Percentiles rank a stretch among this genome's conserved stretches.
These are phyloP conservation scores for Colletotrichum phormii DNA, from an alignment of 2,329 filamentous ascomycete species.

Conservation along the genomic window DNA sequence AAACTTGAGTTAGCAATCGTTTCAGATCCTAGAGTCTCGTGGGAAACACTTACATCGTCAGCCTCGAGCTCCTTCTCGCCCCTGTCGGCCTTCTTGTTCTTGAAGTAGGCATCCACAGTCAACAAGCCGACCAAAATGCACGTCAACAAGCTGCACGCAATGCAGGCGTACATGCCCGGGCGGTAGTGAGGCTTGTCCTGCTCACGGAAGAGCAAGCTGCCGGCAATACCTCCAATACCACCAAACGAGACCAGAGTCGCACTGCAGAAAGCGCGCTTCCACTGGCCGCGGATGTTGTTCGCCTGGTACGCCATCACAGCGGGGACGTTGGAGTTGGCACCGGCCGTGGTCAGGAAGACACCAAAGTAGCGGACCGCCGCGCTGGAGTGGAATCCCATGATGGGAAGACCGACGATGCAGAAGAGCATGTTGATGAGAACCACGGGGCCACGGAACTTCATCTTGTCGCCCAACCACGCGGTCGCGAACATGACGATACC, in stretches of 20 bases:
- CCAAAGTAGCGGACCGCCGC: conserved; percentile 76
- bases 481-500: conserved; percentile 70
- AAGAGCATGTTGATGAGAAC: conserved; percentile 74
- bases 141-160: conserved; percentile 60
- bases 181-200: conserved; percentile 66
- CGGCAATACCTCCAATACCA: conserved; percentile 82
- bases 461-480: conserved; percentile 75
- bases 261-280: conserved; percentile 85
- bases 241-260: conserved; percentile 82
- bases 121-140: conserved; percentile 57
- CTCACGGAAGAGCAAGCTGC: conserved; percentile 76
- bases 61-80: conserved; percentile 64
- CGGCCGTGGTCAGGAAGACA: conserved; percentile 80
- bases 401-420: conserved; percentile 75
- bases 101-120: conserved; percentile 53
- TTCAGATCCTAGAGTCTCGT: neutral
- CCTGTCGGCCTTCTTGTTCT: conserved; percentile 63
- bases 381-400: conserved; percentile 75
- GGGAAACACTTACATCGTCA: conserved; percentile 56
- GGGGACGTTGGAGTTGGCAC: conserved; percentile 82
- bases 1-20: conserved; percentile 5
- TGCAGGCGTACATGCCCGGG: conserved; percentile 67
- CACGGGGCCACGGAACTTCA: conserved; percentile 73
- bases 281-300: conserved; percentile 89
- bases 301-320: conserved; percentile 83